Percentiles rank a stretch among this genome's conserved stretches.
phyloP scores from a whole-genome alignment of 2,329 filamentous ascomycete genomes.

The Penicillium griseofulvum region DNA sequence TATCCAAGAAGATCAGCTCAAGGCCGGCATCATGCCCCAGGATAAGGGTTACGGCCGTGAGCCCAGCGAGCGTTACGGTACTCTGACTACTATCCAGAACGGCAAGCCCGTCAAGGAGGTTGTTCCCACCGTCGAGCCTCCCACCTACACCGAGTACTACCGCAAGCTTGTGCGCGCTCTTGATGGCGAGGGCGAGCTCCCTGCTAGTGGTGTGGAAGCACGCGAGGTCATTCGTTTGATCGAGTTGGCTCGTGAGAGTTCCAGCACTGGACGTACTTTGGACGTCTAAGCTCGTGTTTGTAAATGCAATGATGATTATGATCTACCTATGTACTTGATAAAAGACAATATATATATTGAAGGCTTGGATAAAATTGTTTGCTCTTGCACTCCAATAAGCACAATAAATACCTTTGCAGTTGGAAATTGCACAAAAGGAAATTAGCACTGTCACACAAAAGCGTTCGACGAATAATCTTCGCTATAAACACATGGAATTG shows the following conservation, averaged over 20 bases:
- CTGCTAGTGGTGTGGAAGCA: conserved; percentile 55
- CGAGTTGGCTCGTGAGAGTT: conserved; percentile 56
- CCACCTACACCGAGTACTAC: conserved; percentile 71
- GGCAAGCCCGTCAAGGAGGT: conserved; percentile 52
- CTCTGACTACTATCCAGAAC: conserved; percentile 56
- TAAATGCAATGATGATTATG: conserved; percentile 18
- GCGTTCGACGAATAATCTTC: background rate
- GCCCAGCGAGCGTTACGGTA: conserved; percentile 55
- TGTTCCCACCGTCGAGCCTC: conserved; percentile 60
- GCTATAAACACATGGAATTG: background rate
- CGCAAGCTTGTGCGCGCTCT: conserved; percentile 53
- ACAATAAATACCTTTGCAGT: background rate
- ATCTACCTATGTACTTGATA: conserved; percentile 14
- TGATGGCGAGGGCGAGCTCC: conserved; percentile 52
- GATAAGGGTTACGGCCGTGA: conserved; percentile 67
- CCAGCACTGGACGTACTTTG: conserved; percentile 50
- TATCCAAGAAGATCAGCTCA: conserved; percentile 71
- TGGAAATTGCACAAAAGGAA: background rate
- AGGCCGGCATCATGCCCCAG: conserved; percentile 59
- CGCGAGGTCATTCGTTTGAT: conserved; percentile 56
- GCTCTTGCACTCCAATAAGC: too few relatives aligned
- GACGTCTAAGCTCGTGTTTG: conserved; percentile 26
- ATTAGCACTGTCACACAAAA: background rate
- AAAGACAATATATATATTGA: conserved; percentile 5
- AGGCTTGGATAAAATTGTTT: background rate